Evolutionary conservation across 177 flowering plant genomes (phyloP).

Genomic region (Vitis hybrid): DNA sequence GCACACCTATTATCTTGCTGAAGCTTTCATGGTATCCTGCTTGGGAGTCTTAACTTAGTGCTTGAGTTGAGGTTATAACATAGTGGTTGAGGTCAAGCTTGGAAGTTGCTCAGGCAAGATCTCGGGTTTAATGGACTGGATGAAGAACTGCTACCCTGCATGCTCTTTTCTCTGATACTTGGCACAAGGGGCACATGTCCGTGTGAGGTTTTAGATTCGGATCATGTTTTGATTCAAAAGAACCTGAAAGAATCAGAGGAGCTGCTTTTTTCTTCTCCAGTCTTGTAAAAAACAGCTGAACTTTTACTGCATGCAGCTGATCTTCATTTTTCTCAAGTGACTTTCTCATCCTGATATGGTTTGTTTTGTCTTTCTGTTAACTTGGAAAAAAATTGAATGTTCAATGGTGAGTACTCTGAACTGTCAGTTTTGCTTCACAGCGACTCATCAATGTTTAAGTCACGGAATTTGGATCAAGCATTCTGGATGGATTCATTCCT

Average conservation of each 20-base stretch:
- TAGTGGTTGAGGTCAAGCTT: background rate
- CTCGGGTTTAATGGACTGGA: no score
- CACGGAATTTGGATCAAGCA: no score
- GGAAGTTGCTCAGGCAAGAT: background rate
- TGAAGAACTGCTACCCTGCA: no score
- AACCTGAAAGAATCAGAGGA: background rate
- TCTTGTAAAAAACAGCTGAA: conserved; percentile 2
- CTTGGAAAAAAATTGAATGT: conserved; percentile 2
- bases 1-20: background rate
- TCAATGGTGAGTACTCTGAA: conserved; percentile 11
- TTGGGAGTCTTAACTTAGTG: background rate
- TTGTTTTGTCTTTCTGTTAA: conserved; percentile 15
- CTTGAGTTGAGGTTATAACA: background rate
- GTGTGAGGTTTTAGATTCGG: no score
- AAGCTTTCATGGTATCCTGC: background rate
- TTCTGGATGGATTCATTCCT: background rate
- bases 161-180: background rate
- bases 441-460: no score
- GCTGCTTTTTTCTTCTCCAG: background rate
- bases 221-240: background rate
- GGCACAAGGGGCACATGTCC: no score
- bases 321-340: conserved; percentile 6
- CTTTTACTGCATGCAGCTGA: background rate
- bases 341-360: conserved; percentile 14
- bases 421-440: no score